These are phyloP conservation scores for Ceratocystis albifundus DNA, from an alignment of 2,329 filamentous ascomycete species.

Conservation along the genomic window DNA sequence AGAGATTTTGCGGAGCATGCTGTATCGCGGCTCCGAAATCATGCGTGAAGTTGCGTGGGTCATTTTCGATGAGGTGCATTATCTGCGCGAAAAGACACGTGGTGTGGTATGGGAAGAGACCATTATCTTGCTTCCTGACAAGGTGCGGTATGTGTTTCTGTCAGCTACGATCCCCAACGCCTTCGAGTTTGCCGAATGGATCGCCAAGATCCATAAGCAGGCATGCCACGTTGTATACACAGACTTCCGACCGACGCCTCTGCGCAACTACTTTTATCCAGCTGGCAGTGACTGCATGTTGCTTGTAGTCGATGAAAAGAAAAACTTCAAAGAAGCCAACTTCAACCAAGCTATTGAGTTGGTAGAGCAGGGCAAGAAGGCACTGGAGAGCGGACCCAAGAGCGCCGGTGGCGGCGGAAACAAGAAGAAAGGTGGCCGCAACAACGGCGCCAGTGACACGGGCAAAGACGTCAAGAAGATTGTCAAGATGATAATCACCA, in stretches of 20 bases:
- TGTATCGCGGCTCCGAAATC: constrained; percentile 95
- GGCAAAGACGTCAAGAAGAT: constrained; percentile 90
- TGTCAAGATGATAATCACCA: constrained; percentile 96
- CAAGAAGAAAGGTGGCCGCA: constrained; percentile 85
- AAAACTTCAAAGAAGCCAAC: constrained; percentile 89
- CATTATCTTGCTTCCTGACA: constrained; percentile 93
- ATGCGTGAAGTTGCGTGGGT: constrained; percentile 99
- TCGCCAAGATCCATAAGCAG: constrained; percentile 93
- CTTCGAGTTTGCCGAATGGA: constrained; percentile 99
- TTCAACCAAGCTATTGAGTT: constrained; percentile 92
- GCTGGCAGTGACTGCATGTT: constrained; percentile 85
- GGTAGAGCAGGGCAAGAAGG: constrained; percentile 77
- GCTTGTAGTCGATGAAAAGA: constrained; percentile 92
- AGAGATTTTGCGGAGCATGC: constrained; percentile 96
- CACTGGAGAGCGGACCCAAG: constrained; percentile 61
- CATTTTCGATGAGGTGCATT: constrained; percentile 96
- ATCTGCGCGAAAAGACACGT: constrained; percentile 85
- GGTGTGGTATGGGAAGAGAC: constrained; percentile 99
- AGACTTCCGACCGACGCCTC: constrained; percentile 88
- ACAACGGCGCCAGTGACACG: constrained; percentile 57
- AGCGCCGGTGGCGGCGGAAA: constrained; percentile 44
- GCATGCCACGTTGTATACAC: constrained; percentile 99
- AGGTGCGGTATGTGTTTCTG: constrained; percentile 96
- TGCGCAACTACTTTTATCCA: constrained; percentile 97
- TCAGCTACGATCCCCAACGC: constrained; percentile 98